Evolutionary conservation across 2,329 filamentous ascomycete genomes (phyloP), one percentile per base, ranked within the genome.

Genomic region (Claviceps cyperi): DNA sequence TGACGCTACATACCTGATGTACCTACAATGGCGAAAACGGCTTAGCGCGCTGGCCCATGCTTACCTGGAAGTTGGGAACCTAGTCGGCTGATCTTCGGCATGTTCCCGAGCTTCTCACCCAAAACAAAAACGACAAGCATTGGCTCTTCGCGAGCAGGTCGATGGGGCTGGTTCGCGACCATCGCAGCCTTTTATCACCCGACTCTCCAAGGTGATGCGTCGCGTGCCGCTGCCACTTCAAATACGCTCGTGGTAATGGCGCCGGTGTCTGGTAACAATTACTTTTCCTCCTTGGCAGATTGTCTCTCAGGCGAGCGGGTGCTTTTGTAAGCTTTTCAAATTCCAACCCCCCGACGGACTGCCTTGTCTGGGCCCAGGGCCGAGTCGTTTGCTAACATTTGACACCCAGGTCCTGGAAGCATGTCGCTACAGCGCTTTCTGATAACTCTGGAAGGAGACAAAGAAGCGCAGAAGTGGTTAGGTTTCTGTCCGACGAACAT

Each of bases 251-350:
- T 66, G 71, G 73, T 69, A 72, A 89, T 88, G 84, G 83, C 81
- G 72, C 76, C 81, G 68, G 71, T 78, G 63, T 76, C 78, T 62
- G 82, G 84, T 69, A 72, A 73, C 62, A 74, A 77, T 65, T 92
- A 90, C 70, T 85, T 94, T 62, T 87, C 90, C 62, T 80, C 88
- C 62, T 75, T 96, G 67, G 84, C 88, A 68, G 81, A 85, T 64
- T 94, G 87, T 70, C 76, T 97, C 61, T 83, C 79, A 60, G 86
- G 87, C 69, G 82, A 91, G 66, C 78, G 78, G 61, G 77, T 84
- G 63, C 74, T 96, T 61, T 76, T 95, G 85, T 94, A 76, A 65
- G 82, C 74, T 55, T 51, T 39, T 50, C 38, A 49, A 14, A 38
- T 38, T 44, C 9, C 24, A 8, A 11, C 15, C 32, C 28, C 43